A percentile compares a stretch with the other conserved stretches of the same genome.
phyloP scores from a whole-genome alignment of 306 rosid species.

The Cicer chorassanicum region DNA sequence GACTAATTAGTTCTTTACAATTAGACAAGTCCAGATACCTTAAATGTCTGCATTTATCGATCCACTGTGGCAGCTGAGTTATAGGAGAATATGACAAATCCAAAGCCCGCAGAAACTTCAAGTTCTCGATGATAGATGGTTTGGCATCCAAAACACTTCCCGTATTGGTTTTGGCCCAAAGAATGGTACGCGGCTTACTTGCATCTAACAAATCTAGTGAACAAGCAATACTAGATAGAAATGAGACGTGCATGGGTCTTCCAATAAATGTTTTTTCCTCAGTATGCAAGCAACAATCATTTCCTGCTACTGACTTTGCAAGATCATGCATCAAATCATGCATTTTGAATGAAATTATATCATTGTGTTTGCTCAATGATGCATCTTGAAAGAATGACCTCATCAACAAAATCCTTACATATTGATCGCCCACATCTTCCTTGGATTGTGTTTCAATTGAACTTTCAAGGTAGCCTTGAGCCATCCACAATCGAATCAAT shows the following conservation, averaged over 20 bases:
- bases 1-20: slow-evolving; percentile 3
- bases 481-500: slow-evolving; percentile 17
- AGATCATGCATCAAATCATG: slow-evolving; percentile 12
- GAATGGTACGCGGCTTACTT: background rate
- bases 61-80: background rate
- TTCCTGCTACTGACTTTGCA: slow-evolving; percentile 13
- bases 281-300: slow-evolving; percentile 4
- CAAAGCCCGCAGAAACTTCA: slow-evolving; percentile 10
- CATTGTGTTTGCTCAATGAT: background rate
- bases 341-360: slow-evolving; percentile 9
- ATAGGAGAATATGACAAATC: background rate
- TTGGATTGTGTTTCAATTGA: slow-evolving; percentile 2
- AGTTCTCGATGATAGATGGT: background rate
- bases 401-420: slow-evolving; percentile 12
- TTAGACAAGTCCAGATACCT: background rate
- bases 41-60: background rate
- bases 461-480: slow-evolving; percentile 19
- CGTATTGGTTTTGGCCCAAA: background rate
- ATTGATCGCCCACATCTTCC: slow-evolving; percentile 14
- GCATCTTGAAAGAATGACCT: slow-evolving; percentile 7
- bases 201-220: background rate
- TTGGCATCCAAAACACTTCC: background rate
- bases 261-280: slow-evolving; percentile 2
- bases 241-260: slow-evolving; percentile 1
- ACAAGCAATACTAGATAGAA: background rate